Evolutionary conservation across 306 rosid species (phyloP), one percentile per base, ranked within the genome.

Genomic region (Cucumis melo): DNA sequence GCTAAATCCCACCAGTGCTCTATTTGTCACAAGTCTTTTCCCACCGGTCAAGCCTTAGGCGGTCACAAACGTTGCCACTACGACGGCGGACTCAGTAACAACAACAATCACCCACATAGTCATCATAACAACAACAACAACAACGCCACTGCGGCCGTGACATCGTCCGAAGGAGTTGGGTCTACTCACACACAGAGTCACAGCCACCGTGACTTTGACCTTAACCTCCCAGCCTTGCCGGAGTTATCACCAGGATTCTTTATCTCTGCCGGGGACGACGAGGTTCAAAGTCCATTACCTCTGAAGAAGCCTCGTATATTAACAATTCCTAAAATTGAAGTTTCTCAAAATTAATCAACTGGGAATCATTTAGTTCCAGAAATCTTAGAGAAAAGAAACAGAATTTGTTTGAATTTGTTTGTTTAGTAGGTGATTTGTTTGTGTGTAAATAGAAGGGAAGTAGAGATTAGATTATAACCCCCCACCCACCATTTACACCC

Each of bases 31-130:
- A 95, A 95, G 82, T 85, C 90, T 0, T 95, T 95, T 19, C 90
- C 99, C 3, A 90, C 93, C 0, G 99, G 99, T 1, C 99, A 95
- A 65, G 99, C 99, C 74, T 79, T 95, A 77, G 99, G 99, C 6
- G 99, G 99, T 11, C 99, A 95, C 96, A 95, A 95, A 73, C 96
- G 99, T 42, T 88, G 99, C 76, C 99, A 95, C 93, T 95, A 95
- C 82, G 98, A 90, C 38, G 98, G 98, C 41, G 87, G 91, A 29
- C 80, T 59, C 2, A 64, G 48, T 10, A 54, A 48, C 6, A 76
- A 58, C 29, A 23, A 57, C 65, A 8, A n/a, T 72, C n/a, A 38
- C 60, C n/a, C 36, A 3, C 36, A 32, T 0, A 32, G 36, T 32
- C 36, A 32, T 32, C 36, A 8, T 10, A 55, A 6, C 5, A 74